A percentile compares a stretch with the other conserved stretches of the same genome.
Conservation (phyloP, 164 flowering plant species). For the Magnolia sinica region DNA sequence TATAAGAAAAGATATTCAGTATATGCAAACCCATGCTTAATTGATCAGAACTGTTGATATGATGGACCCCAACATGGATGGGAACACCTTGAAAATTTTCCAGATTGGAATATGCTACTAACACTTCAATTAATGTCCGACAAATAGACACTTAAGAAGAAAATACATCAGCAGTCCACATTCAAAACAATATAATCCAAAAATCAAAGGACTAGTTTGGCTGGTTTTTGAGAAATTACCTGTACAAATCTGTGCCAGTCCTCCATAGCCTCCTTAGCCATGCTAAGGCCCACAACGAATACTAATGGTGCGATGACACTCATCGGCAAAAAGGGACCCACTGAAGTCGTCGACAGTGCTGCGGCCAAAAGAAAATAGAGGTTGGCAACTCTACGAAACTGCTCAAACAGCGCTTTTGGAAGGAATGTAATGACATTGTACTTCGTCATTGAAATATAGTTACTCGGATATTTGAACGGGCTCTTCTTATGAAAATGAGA, state of each 20-base stretch:
- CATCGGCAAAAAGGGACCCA: constrained; percentile 37
- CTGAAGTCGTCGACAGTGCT: constrained; percentile 29
- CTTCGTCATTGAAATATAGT: constrained; percentile 52
- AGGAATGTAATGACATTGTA: constrained; percentile 51
- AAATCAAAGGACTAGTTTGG: neutral
- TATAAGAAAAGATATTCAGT: too few relatives aligned
- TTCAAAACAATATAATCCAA: too few relatives aligned
- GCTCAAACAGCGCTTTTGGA: constrained; percentile 65
- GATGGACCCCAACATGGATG: too few relatives aligned
- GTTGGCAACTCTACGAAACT: constrained; percentile 70
- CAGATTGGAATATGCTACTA: too few relatives aligned
- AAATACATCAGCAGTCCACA: too few relatives aligned
- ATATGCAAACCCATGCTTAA: too few relatives aligned
- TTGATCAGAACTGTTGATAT: too few relatives aligned
- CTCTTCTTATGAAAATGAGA: constrained; percentile 33
- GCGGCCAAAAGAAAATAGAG: constrained; percentile 61
- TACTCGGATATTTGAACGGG: constrained; percentile 27
- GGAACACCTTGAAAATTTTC: too few relatives aligned
- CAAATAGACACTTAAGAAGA: too few relatives aligned
- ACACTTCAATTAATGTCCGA: too few relatives aligned
- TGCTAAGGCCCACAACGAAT: constrained; percentile 63
- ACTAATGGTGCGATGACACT: constrained; percentile 60
- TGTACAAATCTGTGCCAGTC: constrained; percentile 65
- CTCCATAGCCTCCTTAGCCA: constrained; percentile 61
- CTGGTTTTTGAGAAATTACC: constrained; percentile 26